Evolutionary conservation across 2,329 filamentous ascomycete species (phyloP).

Genomic region (Mycosphaerelloides madeirae): DNA sequence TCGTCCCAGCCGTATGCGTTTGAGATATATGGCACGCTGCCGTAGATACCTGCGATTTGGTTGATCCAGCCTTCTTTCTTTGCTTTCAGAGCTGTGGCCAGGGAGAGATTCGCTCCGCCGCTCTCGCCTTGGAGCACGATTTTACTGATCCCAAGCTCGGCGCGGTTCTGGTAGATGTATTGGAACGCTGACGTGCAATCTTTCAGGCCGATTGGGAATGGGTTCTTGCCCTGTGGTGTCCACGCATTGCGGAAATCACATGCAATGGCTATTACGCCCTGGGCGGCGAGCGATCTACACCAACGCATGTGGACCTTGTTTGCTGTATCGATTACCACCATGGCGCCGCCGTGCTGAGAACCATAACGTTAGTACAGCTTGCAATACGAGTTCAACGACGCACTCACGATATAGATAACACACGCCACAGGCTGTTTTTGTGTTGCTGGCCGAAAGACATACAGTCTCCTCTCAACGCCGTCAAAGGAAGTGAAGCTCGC

Average conservation of each 20-base stretch:
- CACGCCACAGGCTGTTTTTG: conserved; percentile 8
- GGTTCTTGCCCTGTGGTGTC: conserved; percentile 16
- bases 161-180: conserved; percentile 21
- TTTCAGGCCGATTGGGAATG: conserved; percentile 29
- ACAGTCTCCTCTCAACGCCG: conserved; percentile 2
- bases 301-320: conserved; percentile 26
- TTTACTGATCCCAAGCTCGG: conserved; percentile 23
- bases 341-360: conserved; percentile 23
- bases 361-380: too few relatives aligned
- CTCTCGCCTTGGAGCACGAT: conserved; percentile 30
- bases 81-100: conserved; percentile 26
- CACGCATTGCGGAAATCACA: conserved; percentile 27
- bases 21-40: conserved; percentile 25
- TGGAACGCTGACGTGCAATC: conserved; percentile 27
- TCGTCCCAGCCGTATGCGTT: conserved; percentile 17
- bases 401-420: conserved; percentile 19
- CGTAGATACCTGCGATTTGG: conserved; percentile 26
- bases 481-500: conserved; percentile 18
- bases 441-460: not conserved
- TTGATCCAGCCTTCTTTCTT: conserved; percentile 28
- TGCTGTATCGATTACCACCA: conserved; percentile 19
- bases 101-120: conserved; percentile 29
- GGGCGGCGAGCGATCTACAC: conserved; percentile 22
- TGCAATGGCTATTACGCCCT: conserved; percentile 22
- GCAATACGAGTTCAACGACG: too few relatives aligned